Evolutionary conservation across 352 stramenopile genomes (phyloP).

Genomic region (Lagenidium giganteum): DNA sequence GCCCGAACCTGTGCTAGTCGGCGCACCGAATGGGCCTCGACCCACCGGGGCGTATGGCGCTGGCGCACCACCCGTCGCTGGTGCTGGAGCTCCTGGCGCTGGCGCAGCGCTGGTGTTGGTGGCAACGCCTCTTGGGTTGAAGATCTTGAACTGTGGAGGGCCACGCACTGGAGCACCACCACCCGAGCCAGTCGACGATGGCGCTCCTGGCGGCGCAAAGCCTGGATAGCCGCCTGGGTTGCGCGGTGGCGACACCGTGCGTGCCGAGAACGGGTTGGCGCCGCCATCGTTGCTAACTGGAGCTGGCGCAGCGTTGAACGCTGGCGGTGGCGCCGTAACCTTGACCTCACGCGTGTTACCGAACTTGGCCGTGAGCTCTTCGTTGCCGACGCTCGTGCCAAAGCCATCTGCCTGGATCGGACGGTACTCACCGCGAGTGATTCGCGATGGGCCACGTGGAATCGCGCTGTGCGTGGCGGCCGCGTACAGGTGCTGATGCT

Average conservation of each 20-base stretch:
- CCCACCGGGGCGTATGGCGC: no score
- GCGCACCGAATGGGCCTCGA: no score
- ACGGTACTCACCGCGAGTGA: conserved; percentile 55
- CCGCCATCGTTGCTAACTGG: no score
- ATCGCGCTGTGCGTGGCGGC: conserved; percentile 70
- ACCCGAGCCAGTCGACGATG: no score
- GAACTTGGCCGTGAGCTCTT: conserved; percentile 80
- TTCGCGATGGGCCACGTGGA: conserved; percentile 36
- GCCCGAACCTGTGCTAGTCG: no score
- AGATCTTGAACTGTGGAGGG: conserved; percentile 76
- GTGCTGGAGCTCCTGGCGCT: no score
- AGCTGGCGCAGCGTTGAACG: conserved; percentile 11
- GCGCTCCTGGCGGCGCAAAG: conserved; percentile 15
- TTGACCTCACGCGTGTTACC: conserved; percentile 74
- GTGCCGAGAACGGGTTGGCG: conserved; percentile 45
- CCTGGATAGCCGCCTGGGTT: conserved; percentile 21
- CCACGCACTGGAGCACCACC: no score
- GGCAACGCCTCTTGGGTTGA: conserved; percentile 53
- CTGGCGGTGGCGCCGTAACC: conserved; percentile 52
- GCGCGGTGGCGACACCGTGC: conserved; percentile 13
- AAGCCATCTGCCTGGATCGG: conserved; percentile 84
- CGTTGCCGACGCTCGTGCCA: conserved; percentile 79
- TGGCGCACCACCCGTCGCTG: conserved; percentile 1
- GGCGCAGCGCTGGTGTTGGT: conserved; percentile 11
- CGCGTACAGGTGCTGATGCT: conserved; percentile 53